phyloP scores from a whole-genome alignment of 2,329 filamentous ascomycete species.

The Hirsutella rhossiliensis region DNA sequence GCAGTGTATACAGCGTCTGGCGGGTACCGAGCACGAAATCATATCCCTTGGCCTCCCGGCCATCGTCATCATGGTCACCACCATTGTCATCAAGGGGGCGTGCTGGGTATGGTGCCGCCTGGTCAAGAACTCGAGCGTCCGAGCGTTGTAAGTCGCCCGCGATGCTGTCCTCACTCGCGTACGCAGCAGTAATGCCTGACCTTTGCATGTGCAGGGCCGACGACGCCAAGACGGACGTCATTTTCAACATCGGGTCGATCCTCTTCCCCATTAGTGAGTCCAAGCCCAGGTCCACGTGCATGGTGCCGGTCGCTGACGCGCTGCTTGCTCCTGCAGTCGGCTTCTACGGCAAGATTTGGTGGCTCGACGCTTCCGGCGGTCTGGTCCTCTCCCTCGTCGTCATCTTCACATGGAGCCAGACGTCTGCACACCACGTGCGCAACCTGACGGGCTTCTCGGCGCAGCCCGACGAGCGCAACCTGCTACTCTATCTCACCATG shows the following conservation, averaged over 20 bases:
- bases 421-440: constrained; percentile 64
- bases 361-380: constrained; percentile 71
- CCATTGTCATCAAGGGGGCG: constrained; percentile 68
- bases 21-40: constrained; percentile 47
- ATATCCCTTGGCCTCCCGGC: constrained; percentile 64
- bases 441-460: constrained; percentile 72
- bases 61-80: constrained; percentile 68
- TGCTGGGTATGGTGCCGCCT: constrained; percentile 85
- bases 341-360: constrained; percentile 68
- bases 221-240: constrained; percentile 57
- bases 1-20: constrained; percentile 54
- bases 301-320: not conserved
- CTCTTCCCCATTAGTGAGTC: constrained; percentile 60
- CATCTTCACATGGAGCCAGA: constrained; percentile 67
- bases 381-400: constrained; percentile 68
- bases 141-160: constrained; percentile 47
- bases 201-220: constrained; percentile 25
- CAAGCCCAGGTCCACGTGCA: not conserved
- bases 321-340: constrained; percentile 34
- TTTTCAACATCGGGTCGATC: constrained; percentile 86
- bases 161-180: not conserved
- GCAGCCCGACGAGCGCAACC: constrained; percentile 69
- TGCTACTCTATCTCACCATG: constrained; percentile 85
- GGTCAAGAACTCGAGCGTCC: constrained; percentile 76
- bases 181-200: not conserved